Evolutionary conservation across 2,329 filamentous ascomycete species (phyloP).

Genomic region (Phoma sp.): DNA sequence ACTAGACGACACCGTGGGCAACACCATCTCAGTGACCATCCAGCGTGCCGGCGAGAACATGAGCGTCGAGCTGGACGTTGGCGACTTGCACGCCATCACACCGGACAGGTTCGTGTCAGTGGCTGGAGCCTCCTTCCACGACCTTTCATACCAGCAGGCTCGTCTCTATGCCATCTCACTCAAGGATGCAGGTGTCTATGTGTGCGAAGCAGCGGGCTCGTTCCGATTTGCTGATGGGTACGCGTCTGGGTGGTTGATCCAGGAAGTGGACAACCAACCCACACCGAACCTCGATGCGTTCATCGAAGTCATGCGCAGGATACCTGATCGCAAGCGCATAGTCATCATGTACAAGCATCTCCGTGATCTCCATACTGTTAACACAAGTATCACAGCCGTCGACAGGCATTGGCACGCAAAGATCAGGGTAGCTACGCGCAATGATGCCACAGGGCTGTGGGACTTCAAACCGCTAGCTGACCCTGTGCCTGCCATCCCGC

Average conservation of each 20-base stretch:
- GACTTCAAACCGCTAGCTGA: slow-evolving; percentile 89
- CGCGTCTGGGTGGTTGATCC: slow-evolving; percentile 91
- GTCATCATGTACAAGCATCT: slow-evolving; percentile 97
- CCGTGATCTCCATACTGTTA: slow-evolving; percentile 89
- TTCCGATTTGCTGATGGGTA: slow-evolving; percentile 90
- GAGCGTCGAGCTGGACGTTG: slow-evolving; percentile 83
- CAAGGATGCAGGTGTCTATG: slow-evolving; percentile 79
- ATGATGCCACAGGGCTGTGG: slow-evolving; percentile 90
- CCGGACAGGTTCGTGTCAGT: slow-evolving; percentile 96
- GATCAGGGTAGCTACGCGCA: slow-evolving; percentile 91
- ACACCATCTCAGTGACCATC: slow-evolving; percentile 79
- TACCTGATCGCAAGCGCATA: slow-evolving; percentile 81
- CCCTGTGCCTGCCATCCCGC: slow-evolving; percentile 75
- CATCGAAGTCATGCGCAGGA: slow-evolving; percentile 85
- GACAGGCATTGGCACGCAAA: slow-evolving; percentile 96
- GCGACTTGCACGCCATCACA: slow-evolving; percentile 91
- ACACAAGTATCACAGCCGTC: slow-evolving; percentile 89
- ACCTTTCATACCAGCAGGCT: slow-evolving; percentile 97
- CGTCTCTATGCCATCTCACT: slow-evolving; percentile 91
- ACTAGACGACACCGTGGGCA: slow-evolving; percentile 83
- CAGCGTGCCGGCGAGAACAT: slow-evolving; percentile 89
- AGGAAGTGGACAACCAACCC: slow-evolving; percentile 89
- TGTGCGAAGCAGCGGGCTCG: slow-evolving; percentile 92
- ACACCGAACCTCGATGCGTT: slow-evolving; percentile 88
- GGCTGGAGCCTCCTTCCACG: slow-evolving; percentile 92